Conservation (phyloP, 1,284 basidiomycete species). For the Apiotrichum akiyoshidainum region DNA sequence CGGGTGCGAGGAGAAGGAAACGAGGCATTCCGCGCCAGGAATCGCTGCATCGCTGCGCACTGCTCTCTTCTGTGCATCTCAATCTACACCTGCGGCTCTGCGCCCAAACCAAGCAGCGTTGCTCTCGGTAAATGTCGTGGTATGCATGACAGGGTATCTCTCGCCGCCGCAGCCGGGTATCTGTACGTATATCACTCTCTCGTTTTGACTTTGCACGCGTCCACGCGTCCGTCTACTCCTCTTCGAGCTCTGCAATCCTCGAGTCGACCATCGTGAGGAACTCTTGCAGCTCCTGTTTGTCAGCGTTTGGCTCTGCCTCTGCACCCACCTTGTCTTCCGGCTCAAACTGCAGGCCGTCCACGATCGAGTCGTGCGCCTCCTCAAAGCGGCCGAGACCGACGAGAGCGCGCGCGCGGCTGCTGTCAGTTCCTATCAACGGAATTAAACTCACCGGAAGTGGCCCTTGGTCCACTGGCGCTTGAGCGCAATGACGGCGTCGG, state of each 20-base stretch:
- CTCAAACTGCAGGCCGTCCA: conserved; percentile 83
- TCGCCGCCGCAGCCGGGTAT: neutral
- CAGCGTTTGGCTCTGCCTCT: conserved; percentile 1
- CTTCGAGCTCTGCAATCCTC: conserved; percentile 17
- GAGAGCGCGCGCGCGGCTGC: conserved; percentile 58
- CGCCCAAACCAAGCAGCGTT: no score
- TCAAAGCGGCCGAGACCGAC: conserved; percentile 66
- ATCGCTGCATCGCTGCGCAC: no score
- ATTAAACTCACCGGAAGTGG: conserved; percentile 83
- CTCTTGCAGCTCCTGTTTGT: conserved; percentile 31
- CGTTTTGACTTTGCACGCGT: no score
- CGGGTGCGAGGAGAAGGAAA: no score
- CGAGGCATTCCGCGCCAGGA: no score
- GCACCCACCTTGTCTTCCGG: conserved; percentile 68
- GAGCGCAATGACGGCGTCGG: conserved; percentile 80
- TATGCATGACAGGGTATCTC: conserved; percentile 11
- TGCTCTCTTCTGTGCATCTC: no score
- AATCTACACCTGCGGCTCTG: no score
- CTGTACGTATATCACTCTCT: neutral
- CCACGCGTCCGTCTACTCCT: neutral
- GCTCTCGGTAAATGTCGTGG: neutral
- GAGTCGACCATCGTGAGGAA: conserved; percentile 44
- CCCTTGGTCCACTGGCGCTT: conserved; percentile 91
- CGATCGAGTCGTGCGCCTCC: conserved; percentile 78
- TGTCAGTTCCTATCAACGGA: neutral